Percentiles rank a stretch among this genome's conserved stretches.
Evolutionary conservation across 176 grass and related monocot genomes (phyloP).

Genomic region (Carex littledalei): DNA sequence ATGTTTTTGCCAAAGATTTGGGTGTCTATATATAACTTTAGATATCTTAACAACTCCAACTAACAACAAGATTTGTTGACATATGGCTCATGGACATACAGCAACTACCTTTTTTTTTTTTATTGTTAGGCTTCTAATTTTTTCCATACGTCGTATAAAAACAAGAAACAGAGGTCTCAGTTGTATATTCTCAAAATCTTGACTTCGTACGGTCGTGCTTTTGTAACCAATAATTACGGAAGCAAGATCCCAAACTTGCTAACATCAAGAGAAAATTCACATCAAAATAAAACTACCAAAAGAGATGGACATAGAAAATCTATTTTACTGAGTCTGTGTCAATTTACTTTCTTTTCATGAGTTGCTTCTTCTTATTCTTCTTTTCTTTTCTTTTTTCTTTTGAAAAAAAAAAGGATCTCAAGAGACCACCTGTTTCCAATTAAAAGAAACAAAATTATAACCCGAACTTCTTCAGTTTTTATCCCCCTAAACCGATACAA

Average conservation of each 20-base stretch:
- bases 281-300: neutral
- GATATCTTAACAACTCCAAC: slow-evolving; percentile 27
- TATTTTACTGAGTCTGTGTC: neutral
- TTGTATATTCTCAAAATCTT: neutral
- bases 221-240: neutral
- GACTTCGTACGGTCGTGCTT: neutral
- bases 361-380: too few species aligned
- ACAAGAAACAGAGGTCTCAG: neutral
- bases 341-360: neutral
- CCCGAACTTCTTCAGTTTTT: neutral
- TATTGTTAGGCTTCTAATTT: neutral
- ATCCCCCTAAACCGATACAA: neutral
- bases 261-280: neutral
- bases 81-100: neutral
- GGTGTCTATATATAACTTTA: neutral
- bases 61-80: slow-evolving; percentile 7
- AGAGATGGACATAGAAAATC: neutral
- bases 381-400: neutral
- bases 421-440: neutral
- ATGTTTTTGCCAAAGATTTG: slow-evolving; percentile 10
- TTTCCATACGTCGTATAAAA: neutral
- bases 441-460: neutral
- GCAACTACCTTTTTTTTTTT: neutral
- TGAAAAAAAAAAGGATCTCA: neutral
- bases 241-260: neutral